Conservation (phyloP, 2,329 filamentous ascomycete genomes). For the Aspergillus glaucus region DNA sequence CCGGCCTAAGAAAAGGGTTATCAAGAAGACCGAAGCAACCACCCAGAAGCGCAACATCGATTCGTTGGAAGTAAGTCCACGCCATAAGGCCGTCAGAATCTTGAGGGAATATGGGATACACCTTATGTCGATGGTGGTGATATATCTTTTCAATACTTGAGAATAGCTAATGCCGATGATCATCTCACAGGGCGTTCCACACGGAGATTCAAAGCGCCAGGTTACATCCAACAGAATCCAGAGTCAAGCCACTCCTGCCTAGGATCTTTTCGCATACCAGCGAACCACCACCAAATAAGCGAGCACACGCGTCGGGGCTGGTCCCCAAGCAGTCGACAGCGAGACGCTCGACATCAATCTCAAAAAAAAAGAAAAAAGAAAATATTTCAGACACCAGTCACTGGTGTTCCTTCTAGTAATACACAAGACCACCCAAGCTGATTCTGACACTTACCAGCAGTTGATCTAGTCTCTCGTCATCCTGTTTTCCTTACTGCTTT, state of each 20-base stretch:
- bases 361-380: slow-evolving; percentile 3
- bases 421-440: slow-evolving; percentile 13
- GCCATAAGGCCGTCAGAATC: slow-evolving; percentile 18
- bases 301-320: slow-evolving; percentile 21
- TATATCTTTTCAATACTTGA: slow-evolving; percentile 10
- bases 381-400: slow-evolving; percentile 2
- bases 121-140: neutral
- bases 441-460: slow-evolving; percentile 17
- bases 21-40: slow-evolving; percentile 29
- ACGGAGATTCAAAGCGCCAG: slow-evolving; percentile 29
- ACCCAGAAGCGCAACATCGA: slow-evolving; percentile 36
- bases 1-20: slow-evolving; percentile 50
- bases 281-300: neutral
- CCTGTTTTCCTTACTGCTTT: slow-evolving; percentile 1
- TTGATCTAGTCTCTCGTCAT: slow-evolving; percentile 14
- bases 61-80: slow-evolving; percentile 38
- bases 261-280: slow-evolving; percentile 7
- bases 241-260: slow-evolving; percentile 28
- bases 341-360: slow-evolving; percentile 2
- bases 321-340: slow-evolving; percentile 17
- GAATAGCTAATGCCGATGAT: slow-evolving; percentile 28
- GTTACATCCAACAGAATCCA: slow-evolving; percentile 23
- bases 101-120: slow-evolving; percentile 9
- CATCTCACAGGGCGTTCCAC: slow-evolving; percentile 20
- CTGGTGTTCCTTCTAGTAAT: slow-evolving; percentile 12